Evolutionary conservation across 2,329 filamentous ascomycete genomes (phyloP), one percentile per base, ranked within the genome.

Genomic region (Xylaria hypoxylon): DNA sequence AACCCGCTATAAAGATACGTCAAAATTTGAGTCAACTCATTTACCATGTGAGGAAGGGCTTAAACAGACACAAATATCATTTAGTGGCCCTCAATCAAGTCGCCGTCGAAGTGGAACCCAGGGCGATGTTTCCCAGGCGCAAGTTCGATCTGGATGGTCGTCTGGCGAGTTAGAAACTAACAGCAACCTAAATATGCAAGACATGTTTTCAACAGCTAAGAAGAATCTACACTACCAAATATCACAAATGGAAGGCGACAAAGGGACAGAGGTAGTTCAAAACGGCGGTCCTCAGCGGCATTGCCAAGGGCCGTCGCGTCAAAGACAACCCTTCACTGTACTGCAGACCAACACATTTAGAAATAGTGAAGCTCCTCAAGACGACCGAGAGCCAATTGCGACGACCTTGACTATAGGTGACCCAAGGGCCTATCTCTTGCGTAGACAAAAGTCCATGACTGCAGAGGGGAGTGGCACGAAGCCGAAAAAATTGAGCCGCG

Each of bases 361-460:
- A 26, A 51, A 59, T 6, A 61, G 64, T 38, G 48, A 48, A 5
- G 15, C 26, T n/a, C 33, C 26, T 15, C 62, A 62, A 26, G 65
- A 65, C 2, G 57, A 71, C 31, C 70, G 70, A n/a, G 71, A 73
- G 28, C 75, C 74, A 35, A 72, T 75, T 59, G 67, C 62, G 48
- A 78, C 76, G 1, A 71, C 70, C 3, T 53, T 78, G 10, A 67
- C 71, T 13, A 59, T 53, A 31, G 71, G 67, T 31, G 76, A 78
- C 47, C 76, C 76, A 26, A 72, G 76, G 57, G 74, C 76, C 24
- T 78, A 78, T 57, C 73, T 78, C 24, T 58, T 77, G 22, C 74
- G 76, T 10, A 70, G 74, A 50, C 76, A 78, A 59, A 78, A 76
- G 55, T 77, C 75, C 0, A 68, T 73, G 40, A 70, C 69, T 42